Base-by-base conservation (phyloP, 139 green algal genomes). In the Dunaliella sp. region DNA sequence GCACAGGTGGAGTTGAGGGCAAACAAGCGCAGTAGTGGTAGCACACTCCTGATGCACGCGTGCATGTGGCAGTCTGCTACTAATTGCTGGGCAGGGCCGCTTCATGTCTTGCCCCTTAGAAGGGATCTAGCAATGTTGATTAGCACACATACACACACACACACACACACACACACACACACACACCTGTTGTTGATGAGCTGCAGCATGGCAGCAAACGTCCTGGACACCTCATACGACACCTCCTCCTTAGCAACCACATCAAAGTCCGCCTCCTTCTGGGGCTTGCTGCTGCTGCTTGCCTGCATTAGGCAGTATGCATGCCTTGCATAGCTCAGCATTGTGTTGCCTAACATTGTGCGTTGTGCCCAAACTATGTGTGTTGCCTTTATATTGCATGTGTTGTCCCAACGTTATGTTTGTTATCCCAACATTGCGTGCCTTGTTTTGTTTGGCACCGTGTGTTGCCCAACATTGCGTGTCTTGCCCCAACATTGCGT, bases 141-240 rank as follows among this genome's bases (percentile, higher is more conserved):
- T 25, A 25, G 22, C 74, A 79, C 16, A 30, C 25, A 79, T 24
- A 25, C n/a, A 81, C 22, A 22, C 2, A 3, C 24, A 3, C 2
- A 38, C 77, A 38, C 26, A 31, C 3, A 33, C 16, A 28, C 3
- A 22, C 22, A 33, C 32, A 1, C 26, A 32, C n/a, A 31, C 32
- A 38, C 82, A 0, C 57, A 88, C 88, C 90, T 88, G 89, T 94
- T 94, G 86, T 94, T 94, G 72, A 94, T 91, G 80, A 94, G 90
- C 82, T 94, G 92, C 88, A 94, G 88, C 90, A 93, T 93, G 33
- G 92, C 92, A 0, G 89, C 88, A 88, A 94, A 94, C 36, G 88
- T 75, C 38, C 92, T 87, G 7, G 86, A 90, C 77, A 93, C 88
- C 87, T 94, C 91, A 38, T 84, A 90, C 58, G 85, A 87, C 38